A percentile compares a stretch with the other conserved stretches of the same genome.
Conservation (phyloP, 2,329 filamentous ascomycete genomes). For the Reticulascus tulasneorum region DNA sequence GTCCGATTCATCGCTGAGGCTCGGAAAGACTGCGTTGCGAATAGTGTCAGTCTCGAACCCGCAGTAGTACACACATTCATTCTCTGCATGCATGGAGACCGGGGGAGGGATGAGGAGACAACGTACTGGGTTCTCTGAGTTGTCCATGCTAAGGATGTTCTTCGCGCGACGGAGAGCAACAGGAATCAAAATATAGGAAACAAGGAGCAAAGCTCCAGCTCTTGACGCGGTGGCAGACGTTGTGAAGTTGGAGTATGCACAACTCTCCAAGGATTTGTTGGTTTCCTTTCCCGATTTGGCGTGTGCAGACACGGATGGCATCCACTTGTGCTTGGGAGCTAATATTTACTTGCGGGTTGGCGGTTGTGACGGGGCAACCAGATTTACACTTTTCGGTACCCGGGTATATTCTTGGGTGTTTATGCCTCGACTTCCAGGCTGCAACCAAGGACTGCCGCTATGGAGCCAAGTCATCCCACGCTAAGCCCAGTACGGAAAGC, state of each 20-base stretch:
- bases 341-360: slow-evolving; percentile 5
- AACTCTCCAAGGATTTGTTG: slow-evolving; percentile 11
- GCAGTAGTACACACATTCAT: no score
- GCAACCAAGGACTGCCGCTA: no score
- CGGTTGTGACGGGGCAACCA: slow-evolving; percentile 9
- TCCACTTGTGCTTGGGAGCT: slow-evolving; percentile 4
- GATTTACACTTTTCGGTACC: no score
- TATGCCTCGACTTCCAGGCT: no score
- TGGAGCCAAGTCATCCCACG: no score
- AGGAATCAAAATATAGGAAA: slow-evolving; percentile 20
- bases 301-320: slow-evolving; percentile 6
- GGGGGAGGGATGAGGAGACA: neutral
- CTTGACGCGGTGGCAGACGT: slow-evolving; percentile 22
- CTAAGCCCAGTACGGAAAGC: no score
- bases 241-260: slow-evolving; percentile 16
- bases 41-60: neutral
- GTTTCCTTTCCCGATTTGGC: slow-evolving; percentile 12
- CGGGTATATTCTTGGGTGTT: no score
- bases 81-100: no score
- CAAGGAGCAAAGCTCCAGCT: slow-evolving; percentile 33
- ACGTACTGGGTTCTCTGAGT: slow-evolving; percentile 30
- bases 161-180: slow-evolving; percentile 15
- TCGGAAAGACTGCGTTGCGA: slow-evolving; percentile 14
- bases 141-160: slow-evolving; percentile 29
- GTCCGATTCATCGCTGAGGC: slow-evolving; percentile 18